Evolutionary conservation across 768 basidiomycete genomes (phyloP).

Genomic region (Clathrus columnatus): DNA sequence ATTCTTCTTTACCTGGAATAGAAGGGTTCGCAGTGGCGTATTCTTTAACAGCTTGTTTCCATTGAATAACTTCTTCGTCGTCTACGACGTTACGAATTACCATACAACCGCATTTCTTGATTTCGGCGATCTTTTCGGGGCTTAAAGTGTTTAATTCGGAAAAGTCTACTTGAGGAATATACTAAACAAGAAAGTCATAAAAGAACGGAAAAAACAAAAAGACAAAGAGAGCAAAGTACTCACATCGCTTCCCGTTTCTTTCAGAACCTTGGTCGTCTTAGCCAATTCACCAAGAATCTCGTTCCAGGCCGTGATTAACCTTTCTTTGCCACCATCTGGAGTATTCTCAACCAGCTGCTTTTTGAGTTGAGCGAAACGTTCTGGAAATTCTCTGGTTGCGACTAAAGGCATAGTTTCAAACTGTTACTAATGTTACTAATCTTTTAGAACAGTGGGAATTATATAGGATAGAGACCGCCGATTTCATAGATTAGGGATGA

Average conservation of each 20-base stretch:
- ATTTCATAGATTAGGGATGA: too few species aligned
- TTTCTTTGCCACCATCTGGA: slow-evolving; percentile 39
- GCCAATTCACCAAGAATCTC: slow-evolving; percentile 48
- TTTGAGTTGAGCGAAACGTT: slow-evolving; percentile 52
- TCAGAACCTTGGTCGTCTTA: slow-evolving; percentile 35
- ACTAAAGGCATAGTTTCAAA: background rate
- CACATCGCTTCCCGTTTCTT: slow-evolving; percentile 41
- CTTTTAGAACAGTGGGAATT: too few species aligned
- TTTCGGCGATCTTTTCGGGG: slow-evolving; percentile 35
- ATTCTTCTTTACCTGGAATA: slow-evolving; percentile 35
- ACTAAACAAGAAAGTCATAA: too few species aligned
- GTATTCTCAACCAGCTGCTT: slow-evolving; percentile 42
- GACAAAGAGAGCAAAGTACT: too few species aligned
- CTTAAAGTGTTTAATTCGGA: slow-evolving; percentile 40
- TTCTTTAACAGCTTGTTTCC: slow-evolving; percentile 48
- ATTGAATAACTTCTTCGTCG: slow-evolving; percentile 42
- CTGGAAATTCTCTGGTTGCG: slow-evolving; percentile 22
- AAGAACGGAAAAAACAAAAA: background rate
- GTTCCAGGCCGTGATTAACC: slow-evolving; percentile 45
- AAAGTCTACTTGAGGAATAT: slow-evolving; percentile 55
- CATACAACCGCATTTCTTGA: slow-evolving; percentile 49
- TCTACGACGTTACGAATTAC: slow-evolving; percentile 56
- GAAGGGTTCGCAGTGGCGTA: slow-evolving; percentile 51
- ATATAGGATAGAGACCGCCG: too few species aligned
- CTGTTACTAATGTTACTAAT: too few species aligned